Percentiles rank a stretch among this genome's conserved stretches.
Conservation (phyloP, 139 green algal genomes). For the Coelastrella sp. region DNA sequence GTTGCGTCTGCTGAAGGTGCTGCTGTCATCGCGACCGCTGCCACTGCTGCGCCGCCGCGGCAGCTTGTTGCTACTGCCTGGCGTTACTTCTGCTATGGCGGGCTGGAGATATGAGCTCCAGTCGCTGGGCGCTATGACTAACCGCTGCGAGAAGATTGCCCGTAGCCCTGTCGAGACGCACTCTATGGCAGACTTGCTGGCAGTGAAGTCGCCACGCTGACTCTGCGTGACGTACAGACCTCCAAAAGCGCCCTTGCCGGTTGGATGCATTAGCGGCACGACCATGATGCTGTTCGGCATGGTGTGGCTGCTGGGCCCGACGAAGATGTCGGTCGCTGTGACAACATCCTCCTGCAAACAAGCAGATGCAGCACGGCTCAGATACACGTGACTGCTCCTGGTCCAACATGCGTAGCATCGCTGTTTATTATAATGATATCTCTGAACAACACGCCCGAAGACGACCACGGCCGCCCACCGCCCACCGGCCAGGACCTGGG, state of each 20-base stretch:
- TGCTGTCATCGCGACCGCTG: not conserved
- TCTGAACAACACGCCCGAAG: too few species aligned
- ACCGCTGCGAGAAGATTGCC: not conserved
- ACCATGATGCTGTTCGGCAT: not conserved
- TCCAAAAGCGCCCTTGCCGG: not conserved
- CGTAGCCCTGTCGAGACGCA: not conserved
- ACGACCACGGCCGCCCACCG: too few species aligned
- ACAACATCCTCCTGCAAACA: not conserved
- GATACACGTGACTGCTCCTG: not conserved
- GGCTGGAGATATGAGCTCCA: not conserved
- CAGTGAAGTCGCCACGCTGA: not conserved
- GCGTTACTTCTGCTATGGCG: not conserved
- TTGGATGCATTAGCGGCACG: not conserved
- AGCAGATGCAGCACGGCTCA: not conserved
- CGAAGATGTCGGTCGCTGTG: not conserved
- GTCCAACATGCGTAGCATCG: too few species aligned
- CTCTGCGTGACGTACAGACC: not conserved
- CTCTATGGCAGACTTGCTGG: not conserved
- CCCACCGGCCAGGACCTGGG: too few species aligned
- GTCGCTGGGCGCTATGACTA: not conserved
- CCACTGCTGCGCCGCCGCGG: not conserved
- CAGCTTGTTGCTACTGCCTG: not conserved
- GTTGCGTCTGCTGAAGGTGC: not conserved
- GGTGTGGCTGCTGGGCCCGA: not conserved
- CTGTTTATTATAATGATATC: too few species aligned